These are phyloP conservation scores for Pterocarpus macrocarpus DNA, from an alignment of 306 rosid genomes.

Conservation along the genomic window DNA sequence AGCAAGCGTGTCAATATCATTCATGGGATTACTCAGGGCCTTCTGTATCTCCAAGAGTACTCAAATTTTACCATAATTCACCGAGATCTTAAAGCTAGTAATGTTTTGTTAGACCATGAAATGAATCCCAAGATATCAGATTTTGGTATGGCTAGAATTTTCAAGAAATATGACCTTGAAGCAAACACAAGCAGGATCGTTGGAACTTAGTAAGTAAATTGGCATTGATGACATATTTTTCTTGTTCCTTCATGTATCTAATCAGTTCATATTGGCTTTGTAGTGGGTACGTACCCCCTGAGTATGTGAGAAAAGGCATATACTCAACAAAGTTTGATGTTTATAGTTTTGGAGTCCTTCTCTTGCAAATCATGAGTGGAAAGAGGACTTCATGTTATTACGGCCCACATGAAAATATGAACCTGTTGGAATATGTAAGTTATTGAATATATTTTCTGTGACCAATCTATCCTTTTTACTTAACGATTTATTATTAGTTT, in stretches of 20 bases:
- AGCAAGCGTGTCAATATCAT: slow-evolving; percentile 61
- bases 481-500: background rate
- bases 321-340: slow-evolving; percentile 67
- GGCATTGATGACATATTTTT: background rate
- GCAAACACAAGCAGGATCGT: slow-evolving; percentile 71
- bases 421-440: slow-evolving; percentile 70
- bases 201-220: slow-evolving; percentile 67
- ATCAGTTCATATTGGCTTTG: slow-evolving; percentile 19
- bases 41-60: slow-evolving; percentile 80
- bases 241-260: slow-evolving; percentile 27
- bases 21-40: slow-evolving; percentile 77
- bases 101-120: slow-evolving; percentile 61
- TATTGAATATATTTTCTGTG: background rate
- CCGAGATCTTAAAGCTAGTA: slow-evolving; percentile 74
- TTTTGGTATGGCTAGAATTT: slow-evolving; percentile 77
- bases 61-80: slow-evolving; percentile 79
- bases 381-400: slow-evolving; percentile 58
- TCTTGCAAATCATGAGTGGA: slow-evolving; percentile 77
- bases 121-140: slow-evolving; percentile 76
- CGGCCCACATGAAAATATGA: slow-evolving; percentile 54
- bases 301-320: slow-evolving; percentile 65
- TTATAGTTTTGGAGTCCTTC: slow-evolving; percentile 59
- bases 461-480: background rate
- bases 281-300: slow-evolving; percentile 75
- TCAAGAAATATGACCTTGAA: slow-evolving; percentile 63